Percentiles rank a stretch among this genome's conserved stretches.
These are phyloP conservation scores for Penicillium decumbens DNA, from an alignment of 2,329 filamentous ascomycete genomes.

Conservation along the genomic window DNA sequence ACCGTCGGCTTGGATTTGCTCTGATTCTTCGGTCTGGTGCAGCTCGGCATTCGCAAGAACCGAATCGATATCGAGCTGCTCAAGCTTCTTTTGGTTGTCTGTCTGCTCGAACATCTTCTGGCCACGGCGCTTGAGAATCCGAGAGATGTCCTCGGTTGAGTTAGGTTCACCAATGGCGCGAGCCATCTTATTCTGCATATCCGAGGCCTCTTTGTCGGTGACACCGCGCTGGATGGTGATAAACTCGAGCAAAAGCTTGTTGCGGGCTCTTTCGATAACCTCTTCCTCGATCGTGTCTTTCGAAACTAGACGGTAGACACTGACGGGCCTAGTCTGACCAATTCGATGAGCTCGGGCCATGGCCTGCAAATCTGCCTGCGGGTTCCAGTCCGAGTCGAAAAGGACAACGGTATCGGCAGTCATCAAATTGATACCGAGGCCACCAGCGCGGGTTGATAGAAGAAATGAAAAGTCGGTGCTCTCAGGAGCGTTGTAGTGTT, in stretches of 20 bases:
- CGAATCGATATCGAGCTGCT: constrained; percentile 95
- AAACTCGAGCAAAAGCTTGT: constrained; percentile 96
- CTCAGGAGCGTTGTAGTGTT: constrained; percentile 95
- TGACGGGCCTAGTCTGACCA: constrained; percentile 92
- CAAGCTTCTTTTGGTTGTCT: constrained; percentile 90
- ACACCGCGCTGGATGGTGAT: constrained; percentile 96
- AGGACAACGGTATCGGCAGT: constrained; percentile 96
- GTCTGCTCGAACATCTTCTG: constrained; percentile 99
- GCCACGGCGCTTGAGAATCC: constrained; percentile 94
- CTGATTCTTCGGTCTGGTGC: constrained; percentile 91
- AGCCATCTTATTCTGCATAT: constrained; percentile 72
- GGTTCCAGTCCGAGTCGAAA: constrained; percentile 96
- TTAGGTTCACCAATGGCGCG: constrained; percentile 71
- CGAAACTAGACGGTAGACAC: constrained; percentile 90
- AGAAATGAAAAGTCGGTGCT: constrained; percentile 97
- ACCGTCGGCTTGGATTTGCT: constrained; percentile 90
- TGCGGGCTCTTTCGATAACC: constrained; percentile 88
- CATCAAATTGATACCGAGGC: constrained; percentile 98
- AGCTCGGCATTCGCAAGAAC: constrained; percentile 96
- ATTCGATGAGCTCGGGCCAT: constrained; percentile 99
- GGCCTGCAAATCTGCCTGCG: constrained; percentile 93
- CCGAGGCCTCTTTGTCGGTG: constrained; percentile 85
- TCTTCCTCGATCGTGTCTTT: constrained; percentile 99
- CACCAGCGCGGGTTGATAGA: constrained; percentile 89
- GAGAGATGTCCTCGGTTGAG: constrained; percentile 90